Evolutionary conservation across 2,329 filamentous ascomycete species (phyloP).

Genomic region (Aspergillus pseudotamarii): DNA sequence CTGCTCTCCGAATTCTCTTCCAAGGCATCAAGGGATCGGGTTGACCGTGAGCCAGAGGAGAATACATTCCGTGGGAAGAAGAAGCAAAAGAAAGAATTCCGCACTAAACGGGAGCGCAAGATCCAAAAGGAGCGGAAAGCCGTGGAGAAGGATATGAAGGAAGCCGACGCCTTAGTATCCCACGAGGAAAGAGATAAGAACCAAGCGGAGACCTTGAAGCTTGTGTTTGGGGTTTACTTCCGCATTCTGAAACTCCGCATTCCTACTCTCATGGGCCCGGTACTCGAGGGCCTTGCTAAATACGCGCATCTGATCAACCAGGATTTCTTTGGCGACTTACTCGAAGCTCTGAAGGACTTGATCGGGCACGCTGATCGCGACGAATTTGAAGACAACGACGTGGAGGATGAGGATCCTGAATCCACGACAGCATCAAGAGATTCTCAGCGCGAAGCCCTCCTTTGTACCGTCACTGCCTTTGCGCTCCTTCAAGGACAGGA

Average conservation of each 20-base stretch:
- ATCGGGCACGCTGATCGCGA: slow-evolving; percentile 70
- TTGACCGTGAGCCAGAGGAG: slow-evolving; percentile 63
- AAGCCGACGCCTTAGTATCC: slow-evolving; percentile 86
- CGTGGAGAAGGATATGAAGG: slow-evolving; percentile 88
- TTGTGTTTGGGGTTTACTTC: slow-evolving; percentile 95
- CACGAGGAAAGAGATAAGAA: slow-evolving; percentile 92
- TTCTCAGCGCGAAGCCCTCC: slow-evolving; percentile 79
- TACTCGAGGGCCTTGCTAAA: slow-evolving; percentile 88
- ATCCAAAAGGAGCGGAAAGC: slow-evolving; percentile 79
- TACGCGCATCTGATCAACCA: slow-evolving; percentile 98
- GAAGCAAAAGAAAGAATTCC: slow-evolving; percentile 79
- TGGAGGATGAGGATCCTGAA: slow-evolving; percentile 31
- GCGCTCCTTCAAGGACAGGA: slow-evolving; percentile 95
- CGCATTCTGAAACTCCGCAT: slow-evolving; percentile 83
- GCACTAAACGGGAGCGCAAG: slow-evolving; percentile 87
- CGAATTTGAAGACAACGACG: slow-evolving; percentile 50
- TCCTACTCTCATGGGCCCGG: slow-evolving; percentile 90
- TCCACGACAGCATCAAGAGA: slow-evolving; percentile 63
- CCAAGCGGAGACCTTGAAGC: slow-evolving; percentile 92
- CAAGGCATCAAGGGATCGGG: slow-evolving; percentile 76
- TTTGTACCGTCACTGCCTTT: slow-evolving; percentile 95
- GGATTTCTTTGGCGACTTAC: slow-evolving; percentile 94
- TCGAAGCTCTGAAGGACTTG: slow-evolving; percentile 92
- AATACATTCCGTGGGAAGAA: slow-evolving; percentile 56
- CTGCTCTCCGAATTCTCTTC: slow-evolving; percentile 84